Base-by-base conservation (phyloP, 805 yeast genomes). In the Candida ulmi region DNA sequence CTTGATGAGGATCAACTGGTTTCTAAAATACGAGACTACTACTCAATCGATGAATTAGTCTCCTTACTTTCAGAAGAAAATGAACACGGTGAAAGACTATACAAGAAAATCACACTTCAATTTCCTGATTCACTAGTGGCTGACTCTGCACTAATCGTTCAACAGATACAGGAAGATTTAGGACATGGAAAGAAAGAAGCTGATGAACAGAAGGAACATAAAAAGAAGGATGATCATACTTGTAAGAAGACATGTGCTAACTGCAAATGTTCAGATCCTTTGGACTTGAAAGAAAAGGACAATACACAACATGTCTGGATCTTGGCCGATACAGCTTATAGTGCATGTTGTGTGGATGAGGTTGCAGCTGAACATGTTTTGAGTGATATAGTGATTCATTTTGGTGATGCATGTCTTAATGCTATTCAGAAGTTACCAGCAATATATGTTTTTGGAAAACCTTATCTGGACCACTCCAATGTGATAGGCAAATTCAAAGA, bases 271-370 rank as follows among this genome's bases (percentile, higher is more conserved):
- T 47, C 53, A 7, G 55, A 52, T 35, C 46, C 50, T 3, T 33
- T 46, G 1, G 48, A 43, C 9, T 13, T 4, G 8, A 13, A 19
- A 8, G 11, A 24, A 11, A 13, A 37, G 28, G 41, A 36, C 9
- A 19, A 37, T 7, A 30, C 39, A 8, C 67, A 69, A 47, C 64
- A 72, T 36, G 71, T 83, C 11, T 91, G 91, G 85, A 76, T 91
- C 15, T 64, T 93, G 28, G 99, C 98, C 0, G 99, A 93, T 55
- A 91, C 99, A 0, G 88, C 97, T 0, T 93, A 93, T 54, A 86
- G 96, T 23, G 71, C 96, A 1, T 93, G 99, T 61, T 93, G 99
- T 63, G 83, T 91, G 11, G 99, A 93, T 60, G 97, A 90, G 55
- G 95, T 91, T 21, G 98, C 99, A 0, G 95, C 96, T 1, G 90